Base-by-base conservation (phyloP, 148 eudicot species). In the Rhododendron simsii region DNA sequence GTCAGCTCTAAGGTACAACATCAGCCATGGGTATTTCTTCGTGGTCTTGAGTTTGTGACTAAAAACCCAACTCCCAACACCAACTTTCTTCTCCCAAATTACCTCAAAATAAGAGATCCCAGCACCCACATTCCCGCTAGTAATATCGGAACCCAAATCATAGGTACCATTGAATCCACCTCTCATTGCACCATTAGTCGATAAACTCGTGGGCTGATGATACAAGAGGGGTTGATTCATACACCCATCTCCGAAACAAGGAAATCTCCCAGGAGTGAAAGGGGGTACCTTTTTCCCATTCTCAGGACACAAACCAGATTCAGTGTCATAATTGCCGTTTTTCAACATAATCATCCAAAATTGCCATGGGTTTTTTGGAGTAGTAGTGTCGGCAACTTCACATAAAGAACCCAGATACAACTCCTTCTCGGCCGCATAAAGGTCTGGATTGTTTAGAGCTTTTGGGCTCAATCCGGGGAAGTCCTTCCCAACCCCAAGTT, bases 301-400 rank as follows among this genome's bases (percentile, higher is more conserved):
- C 76, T 90, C 87, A 0, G 98, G 98, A 78, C 98, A 95, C 9
- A 95, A 78, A 8, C 89, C 94, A 5, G 95, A 86, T 35, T 44
- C 86, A 0, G 95, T 90, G 84, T 95, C 98, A 59, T 89, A 94
- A 63, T 95, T 95, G 23, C 98, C 98, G 39, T 94, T 95, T 82
- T 95, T 95, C 21, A 95, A 88, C 98, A 95, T 95, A 14, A 95
- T 83, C 96, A 94, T 95, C 96, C 98, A 95, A 85, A 95, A 95
- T 16, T 94, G 93, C 93, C 93, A 95, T 12, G 98, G 91, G 1
- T 85, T 63, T 48, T 76, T 14, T 5, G 16, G 10, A 65, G 15
- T 10, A 11, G 86, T 84, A n/a, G 77, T 84, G 50, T 91, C 92
- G 0, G 86, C 74, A 7, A 90, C 93, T 80, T 92, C 78, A 78